Base-by-base conservation (phyloP, 1,139 yeast species). In the Protomyces pachydermus region DNA sequence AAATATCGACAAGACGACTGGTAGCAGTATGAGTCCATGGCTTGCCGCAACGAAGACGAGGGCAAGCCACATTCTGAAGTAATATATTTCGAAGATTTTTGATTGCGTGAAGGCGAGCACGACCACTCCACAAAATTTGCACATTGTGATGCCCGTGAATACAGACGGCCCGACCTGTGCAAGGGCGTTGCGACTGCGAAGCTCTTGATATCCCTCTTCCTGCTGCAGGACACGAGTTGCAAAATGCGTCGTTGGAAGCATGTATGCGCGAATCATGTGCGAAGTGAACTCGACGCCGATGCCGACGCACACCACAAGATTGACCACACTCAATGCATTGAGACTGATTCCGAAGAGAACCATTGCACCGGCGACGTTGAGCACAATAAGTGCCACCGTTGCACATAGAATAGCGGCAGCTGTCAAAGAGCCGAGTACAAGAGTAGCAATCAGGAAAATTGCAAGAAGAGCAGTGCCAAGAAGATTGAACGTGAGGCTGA, bases 21-120 rank as follows among this genome's bases (percentile, higher is more conserved):
- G 98, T 60, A 91, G 77, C 65, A 91, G 82, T 51, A 88, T 80
- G 63, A 93, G 79, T 1, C 95, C 83, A 72, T 91, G 97, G 0
- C 86, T 69, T 0, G 91, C 85, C 1, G 96, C 96, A 62, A 88
- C 79, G 1, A 86, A 69, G 9, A 93, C 87, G 68, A 93, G 79
- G 0, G 90, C 79, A n/a, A 88, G 78, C 98, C 98, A 93, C 97
- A 93, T 91, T 67, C 97, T 77, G 79, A 93, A 93, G 73, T 93
- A 93, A 74, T 89, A 93, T 0, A 93, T 83, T 69, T 91, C 95
- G 74, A 91, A 93, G 42, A 93, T 91, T 74, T 87, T 85, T 38
- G 96, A 88, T 67, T 82, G 78, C 0, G 98, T 89, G 72, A 91
- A 91, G 4, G 95, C 96, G 55, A 93, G 78, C 5, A 93, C 96